These are phyloP conservation scores for Ambrosiella cleistominuta DNA, from an alignment of 2,329 filamentous ascomycete species.

Conservation along the genomic window DNA sequence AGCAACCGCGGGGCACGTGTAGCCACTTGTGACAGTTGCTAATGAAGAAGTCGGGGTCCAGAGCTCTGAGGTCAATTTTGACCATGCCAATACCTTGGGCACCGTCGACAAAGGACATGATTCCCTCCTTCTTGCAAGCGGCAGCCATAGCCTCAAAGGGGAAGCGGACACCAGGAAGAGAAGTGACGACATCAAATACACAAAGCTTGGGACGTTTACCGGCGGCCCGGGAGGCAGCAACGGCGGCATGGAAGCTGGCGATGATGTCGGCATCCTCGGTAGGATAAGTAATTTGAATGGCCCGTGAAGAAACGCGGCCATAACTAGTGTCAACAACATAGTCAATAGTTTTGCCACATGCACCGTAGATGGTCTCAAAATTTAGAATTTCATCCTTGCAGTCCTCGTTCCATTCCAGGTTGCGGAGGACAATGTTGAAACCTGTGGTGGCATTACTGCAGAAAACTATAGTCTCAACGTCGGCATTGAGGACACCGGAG, in stretches of 20 bases:
- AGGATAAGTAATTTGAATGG: conserved; percentile 50
- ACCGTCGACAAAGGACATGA: conserved; percentile 64
- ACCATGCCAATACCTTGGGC: conserved; percentile 76
- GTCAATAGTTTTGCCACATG: conserved; percentile 55
- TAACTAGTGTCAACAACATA: conserved; percentile 51
- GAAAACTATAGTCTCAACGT: conserved; percentile 51
- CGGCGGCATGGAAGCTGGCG: conserved; percentile 37
- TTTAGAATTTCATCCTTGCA: conserved; percentile 64
- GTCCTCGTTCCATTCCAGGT: conserved; percentile 46
- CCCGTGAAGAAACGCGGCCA: conserved; percentile 26
- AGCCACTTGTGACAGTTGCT: conserved; percentile 90
- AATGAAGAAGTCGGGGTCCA: conserved; percentile 74
- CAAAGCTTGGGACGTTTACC: conserved; percentile 45
- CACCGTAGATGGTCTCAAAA: conserved; percentile 64
- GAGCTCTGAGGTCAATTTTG: conserved; percentile 42
- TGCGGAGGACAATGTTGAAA: conserved; percentile 64
- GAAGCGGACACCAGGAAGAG: conserved; percentile 59
- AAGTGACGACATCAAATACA: conserved; percentile 61
- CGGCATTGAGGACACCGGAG: conserved; percentile 47
- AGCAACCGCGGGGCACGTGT: conserved; percentile 59
- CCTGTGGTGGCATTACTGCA: conserved; percentile 67
- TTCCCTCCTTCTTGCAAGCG: conserved; percentile 45
- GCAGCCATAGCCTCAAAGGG: conserved; percentile 54
- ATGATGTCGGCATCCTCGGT: conserved; percentile 51
- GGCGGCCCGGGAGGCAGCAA: conserved; percentile 31